Evolutionary conservation across 1,284 basidiomycete genomes (phyloP).

Genomic region (Boletus calvinii): DNA sequence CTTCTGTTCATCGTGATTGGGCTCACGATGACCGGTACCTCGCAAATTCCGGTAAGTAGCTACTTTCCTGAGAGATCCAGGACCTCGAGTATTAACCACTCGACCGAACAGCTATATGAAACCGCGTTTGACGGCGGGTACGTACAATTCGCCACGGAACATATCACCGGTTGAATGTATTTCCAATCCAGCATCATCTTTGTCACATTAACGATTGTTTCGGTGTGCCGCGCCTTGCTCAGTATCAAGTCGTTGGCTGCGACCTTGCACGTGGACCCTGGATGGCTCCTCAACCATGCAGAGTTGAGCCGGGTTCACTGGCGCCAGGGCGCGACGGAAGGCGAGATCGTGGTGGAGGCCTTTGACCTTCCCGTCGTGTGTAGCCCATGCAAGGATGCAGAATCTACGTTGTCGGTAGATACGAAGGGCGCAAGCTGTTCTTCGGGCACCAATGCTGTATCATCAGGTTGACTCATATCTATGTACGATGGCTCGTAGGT

Average conservation of each 20-base stretch:
- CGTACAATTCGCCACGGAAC: neutral
- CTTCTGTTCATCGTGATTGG: conserved; percentile 19
- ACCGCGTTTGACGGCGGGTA: conserved; percentile 15
- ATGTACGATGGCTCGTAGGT: neutral
- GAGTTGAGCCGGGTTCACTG: conserved; percentile 42
- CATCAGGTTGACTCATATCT: neutral
- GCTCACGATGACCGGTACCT: conserved; percentile 6
- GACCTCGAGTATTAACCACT: neutral
- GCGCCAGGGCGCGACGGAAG: conserved; percentile 36
- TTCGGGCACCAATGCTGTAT: neutral
- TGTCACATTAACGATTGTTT: conserved; percentile 67
- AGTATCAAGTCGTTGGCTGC: conserved; percentile 39
- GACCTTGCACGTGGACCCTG: conserved; percentile 37
- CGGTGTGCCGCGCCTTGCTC: conserved; percentile 36
- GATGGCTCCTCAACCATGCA: conserved; percentile 40
- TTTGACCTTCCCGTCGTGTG: conserved; percentile 5
- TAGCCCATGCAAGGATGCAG: neutral
- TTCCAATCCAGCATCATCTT: conserved; percentile 62
- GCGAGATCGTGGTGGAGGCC: conserved; percentile 43
- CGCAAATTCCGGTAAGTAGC: conserved; percentile 15
- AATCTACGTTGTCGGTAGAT: neutral
- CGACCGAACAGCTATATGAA: conserved; percentile 14
- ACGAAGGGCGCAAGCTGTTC: neutral
- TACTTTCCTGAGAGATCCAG: neutral
- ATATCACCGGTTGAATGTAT: conserved; percentile 41